Conservation (phyloP, 2,329 filamentous ascomycete genomes). For the Alternaria ventricosa region DNA sequence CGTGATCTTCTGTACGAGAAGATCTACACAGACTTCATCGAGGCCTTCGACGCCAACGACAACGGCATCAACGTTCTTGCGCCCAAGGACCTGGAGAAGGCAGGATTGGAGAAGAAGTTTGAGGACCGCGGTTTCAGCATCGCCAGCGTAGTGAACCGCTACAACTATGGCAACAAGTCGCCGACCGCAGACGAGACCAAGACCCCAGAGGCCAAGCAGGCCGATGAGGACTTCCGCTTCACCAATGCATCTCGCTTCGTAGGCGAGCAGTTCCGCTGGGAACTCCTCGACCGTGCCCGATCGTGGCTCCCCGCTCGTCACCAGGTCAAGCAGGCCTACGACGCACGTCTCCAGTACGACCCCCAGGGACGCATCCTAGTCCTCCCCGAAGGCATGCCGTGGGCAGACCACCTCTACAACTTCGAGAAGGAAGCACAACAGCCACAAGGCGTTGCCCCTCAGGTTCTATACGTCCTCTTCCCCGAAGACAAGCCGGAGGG, state of each 20-base stretch:
- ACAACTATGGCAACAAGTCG: slow-evolving; percentile 70
- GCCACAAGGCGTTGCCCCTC: slow-evolving; percentile 54
- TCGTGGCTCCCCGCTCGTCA: slow-evolving; percentile 89
- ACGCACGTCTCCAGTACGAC: slow-evolving; percentile 71
- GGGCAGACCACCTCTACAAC: slow-evolving; percentile 95
- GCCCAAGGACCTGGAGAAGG: slow-evolving; percentile 68
- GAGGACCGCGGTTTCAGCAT: slow-evolving; percentile 82
- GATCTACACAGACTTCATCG: slow-evolving; percentile 90
- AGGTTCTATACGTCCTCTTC: slow-evolving; percentile 88
- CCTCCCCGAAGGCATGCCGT: slow-evolving; percentile 79
- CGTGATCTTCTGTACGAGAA: slow-evolving; percentile 82
- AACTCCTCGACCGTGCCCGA: slow-evolving; percentile 74
- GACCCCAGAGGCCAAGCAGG: slow-evolving; percentile 60
- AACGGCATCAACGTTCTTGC: slow-evolving; percentile 91
- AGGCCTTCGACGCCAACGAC: slow-evolving; percentile 96
- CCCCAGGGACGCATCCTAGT: slow-evolving; percentile 80
- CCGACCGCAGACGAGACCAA: slow-evolving; percentile 45
- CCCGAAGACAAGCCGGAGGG: slow-evolving; percentile 77
- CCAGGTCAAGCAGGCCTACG: slow-evolving; percentile 78
- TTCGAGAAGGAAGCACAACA: slow-evolving; percentile 69
- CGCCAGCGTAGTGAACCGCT: slow-evolving; percentile 84
- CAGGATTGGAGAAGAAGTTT: slow-evolving; percentile 82
- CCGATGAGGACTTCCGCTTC: slow-evolving; percentile 83
- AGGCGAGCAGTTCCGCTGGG: slow-evolving; percentile 84
- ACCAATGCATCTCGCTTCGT: slow-evolving; percentile 78